Conservation (phyloP, 1,284 basidiomycete genomes). For the Rhodotorula sp. region DNA sequence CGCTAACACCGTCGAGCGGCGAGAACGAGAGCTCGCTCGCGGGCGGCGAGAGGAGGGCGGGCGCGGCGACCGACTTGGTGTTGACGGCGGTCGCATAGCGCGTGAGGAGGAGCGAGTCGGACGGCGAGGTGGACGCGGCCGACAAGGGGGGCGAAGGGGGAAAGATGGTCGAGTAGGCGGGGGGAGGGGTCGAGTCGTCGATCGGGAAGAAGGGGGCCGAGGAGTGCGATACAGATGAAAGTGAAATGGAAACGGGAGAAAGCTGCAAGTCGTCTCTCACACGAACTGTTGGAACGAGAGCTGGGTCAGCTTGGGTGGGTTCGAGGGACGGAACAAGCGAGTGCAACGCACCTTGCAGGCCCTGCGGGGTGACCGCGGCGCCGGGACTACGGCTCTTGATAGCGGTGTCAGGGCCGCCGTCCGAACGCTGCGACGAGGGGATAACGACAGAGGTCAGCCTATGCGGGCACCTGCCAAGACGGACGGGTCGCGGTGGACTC, state of each 20-base stretch:
- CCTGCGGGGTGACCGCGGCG: constrained; percentile 20
- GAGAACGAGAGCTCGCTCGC: neutral
- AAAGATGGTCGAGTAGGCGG: constrained; percentile 35
- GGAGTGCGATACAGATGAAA: neutral
- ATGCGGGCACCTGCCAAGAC: no score
- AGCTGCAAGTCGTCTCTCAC: neutral
- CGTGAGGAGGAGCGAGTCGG: neutral
- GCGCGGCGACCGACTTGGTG: constrained; percentile 2
- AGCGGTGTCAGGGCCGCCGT: constrained; percentile 36
- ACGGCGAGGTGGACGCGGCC: constrained; percentile 16
- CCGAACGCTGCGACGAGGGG: constrained; percentile 10
- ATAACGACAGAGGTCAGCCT: neutral
- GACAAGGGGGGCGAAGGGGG: constrained; percentile 36
- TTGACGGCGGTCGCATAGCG: neutral
- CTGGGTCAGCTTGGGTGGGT: neutral
- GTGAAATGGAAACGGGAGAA: neutral
- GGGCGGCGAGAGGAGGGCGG: constrained; percentile 29
- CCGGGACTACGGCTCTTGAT: constrained; percentile 27
- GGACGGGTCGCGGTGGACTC: neutral
- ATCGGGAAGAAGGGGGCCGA: neutral
- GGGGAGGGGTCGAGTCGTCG: constrained; percentile 20
- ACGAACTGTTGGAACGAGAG: neutral
- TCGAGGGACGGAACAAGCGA: neutral
- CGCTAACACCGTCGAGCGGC: neutral
- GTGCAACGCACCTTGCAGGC: constrained; percentile 2